Conservation (phyloP, 495 filamentous ascomycete genomes). For the Penicillium lagena region DNA sequence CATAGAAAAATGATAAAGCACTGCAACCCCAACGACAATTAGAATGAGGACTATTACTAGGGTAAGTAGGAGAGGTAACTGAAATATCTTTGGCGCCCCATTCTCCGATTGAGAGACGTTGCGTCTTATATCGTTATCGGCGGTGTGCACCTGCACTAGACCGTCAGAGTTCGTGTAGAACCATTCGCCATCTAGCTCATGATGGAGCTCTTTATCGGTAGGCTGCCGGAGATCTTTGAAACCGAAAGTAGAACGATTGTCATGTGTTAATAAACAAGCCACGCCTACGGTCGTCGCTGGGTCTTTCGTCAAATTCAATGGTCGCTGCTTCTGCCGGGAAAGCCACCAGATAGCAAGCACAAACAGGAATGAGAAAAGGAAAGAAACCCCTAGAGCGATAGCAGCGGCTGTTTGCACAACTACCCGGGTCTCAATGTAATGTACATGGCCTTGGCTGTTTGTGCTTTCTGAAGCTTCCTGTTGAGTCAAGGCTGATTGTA, state of each 20-base stretch:
- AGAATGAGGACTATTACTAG: conserved; percentile 7
- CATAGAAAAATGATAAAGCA: conserved; percentile 19
- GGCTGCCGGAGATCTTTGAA: conserved; percentile 9
- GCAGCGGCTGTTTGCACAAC: conserved; percentile 10
- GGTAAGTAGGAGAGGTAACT: conserved; percentile 10
- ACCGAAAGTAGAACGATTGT: not conserved
- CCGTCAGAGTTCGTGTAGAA: conserved; percentile 9
- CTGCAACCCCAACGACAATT: conserved; percentile 15
- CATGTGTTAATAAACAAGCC: conserved; percentile 6
- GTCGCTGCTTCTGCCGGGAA: conserved; percentile 1
- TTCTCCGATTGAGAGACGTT: conserved; percentile 4
- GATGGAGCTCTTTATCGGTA: conserved; percentile 4
- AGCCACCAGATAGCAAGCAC: conserved; percentile 9
- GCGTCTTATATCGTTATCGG: not conserved
- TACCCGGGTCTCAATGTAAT: conserved; percentile 6
- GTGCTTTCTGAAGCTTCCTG: conserved; percentile 1
- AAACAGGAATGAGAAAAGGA: conserved; percentile 12
- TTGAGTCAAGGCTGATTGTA: conserved; percentile 16
- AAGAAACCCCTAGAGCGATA: conserved; percentile 10
- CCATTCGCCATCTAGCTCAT: not conserved
- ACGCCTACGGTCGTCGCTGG: conserved; percentile 7
- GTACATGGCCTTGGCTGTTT: conserved; percentile 1
- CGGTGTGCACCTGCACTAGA: not conserved
- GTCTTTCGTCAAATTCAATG: conserved; percentile 14
- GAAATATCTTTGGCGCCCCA: conserved; percentile 16